Evolutionary conservation across 345 rosid genomes (phyloP).

Genomic region (Syzygium aromaticum): DNA sequence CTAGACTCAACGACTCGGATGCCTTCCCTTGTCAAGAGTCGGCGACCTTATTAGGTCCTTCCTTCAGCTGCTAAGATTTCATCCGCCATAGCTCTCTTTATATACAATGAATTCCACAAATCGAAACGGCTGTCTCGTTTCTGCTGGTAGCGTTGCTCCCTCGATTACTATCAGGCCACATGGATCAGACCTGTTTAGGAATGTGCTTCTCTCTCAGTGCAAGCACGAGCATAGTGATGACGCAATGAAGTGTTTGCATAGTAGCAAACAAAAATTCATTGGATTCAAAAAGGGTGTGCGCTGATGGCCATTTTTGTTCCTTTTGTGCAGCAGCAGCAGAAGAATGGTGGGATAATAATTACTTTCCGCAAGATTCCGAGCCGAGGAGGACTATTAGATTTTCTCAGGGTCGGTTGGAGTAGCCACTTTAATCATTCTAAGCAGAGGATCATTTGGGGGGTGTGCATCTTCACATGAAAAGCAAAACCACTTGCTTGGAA

Average conservation of each 20-base stretch:
- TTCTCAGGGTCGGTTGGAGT: not conserved
- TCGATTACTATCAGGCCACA: not conserved
- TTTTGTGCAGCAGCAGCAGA: not conserved
- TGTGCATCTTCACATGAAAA: not conserved
- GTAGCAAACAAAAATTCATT: not conserved
- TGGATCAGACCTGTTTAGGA: not conserved
- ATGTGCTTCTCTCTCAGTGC: not conserved
- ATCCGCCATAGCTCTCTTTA: not conserved
- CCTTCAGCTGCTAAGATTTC: not conserved
- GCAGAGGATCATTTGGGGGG: not conserved
- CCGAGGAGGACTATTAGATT: not conserved
- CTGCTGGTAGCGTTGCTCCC: not conserved
- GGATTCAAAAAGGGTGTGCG: not conserved
- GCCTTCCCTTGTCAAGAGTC: not conserved
- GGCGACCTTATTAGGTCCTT: not conserved
- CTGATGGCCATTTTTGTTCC: not conserved
- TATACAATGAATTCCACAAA: not conserved
- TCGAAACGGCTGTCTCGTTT: not conserved
- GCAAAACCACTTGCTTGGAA: not conserved
- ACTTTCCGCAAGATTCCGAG: not conserved
- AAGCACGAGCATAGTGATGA: not conserved
- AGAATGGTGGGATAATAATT: not conserved
- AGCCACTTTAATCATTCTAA: not conserved
- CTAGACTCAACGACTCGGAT: not conserved
- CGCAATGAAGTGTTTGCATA: not conserved